A percentile compares a stretch with the other conserved stretches of the same genome.
Conservation (phyloP, 73 alveolate genomes). For the Tetrahymena thermophila region DNA sequence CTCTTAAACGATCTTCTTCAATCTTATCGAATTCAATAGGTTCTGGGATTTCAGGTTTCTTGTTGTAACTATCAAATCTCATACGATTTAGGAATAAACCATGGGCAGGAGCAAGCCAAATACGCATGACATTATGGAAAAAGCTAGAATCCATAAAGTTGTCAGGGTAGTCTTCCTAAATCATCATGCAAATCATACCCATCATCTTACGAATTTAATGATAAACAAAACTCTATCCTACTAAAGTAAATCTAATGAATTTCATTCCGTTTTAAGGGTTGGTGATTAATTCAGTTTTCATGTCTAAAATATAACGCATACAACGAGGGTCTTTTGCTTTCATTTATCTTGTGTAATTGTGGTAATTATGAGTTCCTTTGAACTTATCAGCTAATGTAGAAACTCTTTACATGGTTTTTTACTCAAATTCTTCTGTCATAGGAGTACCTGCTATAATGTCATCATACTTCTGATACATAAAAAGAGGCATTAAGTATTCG, state of each 20-base stretch:
- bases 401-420: conserved; percentile 54
- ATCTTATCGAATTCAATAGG: neutral
- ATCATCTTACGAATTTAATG: conserved; percentile 94
- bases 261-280: conserved; percentile 49
- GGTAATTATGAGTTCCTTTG: conserved; percentile 87
- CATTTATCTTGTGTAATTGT: conserved; percentile 81
- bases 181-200: conserved; percentile 66
- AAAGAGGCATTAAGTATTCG: conserved; percentile 80
- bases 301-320: conserved; percentile 70
- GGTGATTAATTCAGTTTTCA: conserved; percentile 51
- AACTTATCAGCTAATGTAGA: conserved; percentile 49
- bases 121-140: conserved; percentile 42
- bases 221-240: conserved; percentile 90
- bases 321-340: conserved; percentile 68
- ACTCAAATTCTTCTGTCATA: conserved; percentile 47
- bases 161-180: conserved; percentile 44
- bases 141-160: conserved; percentile 46
- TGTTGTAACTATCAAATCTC: conserved; percentile 24
- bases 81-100: conserved; percentile 45
- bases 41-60: conserved; percentile 23
- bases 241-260: conserved; percentile 64
- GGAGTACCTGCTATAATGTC: conserved; percentile 11
- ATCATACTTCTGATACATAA: conserved; percentile 42
- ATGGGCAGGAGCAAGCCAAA: conserved; percentile 68
- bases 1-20: neutral